These are phyloP conservation scores for Metarhizium rileyi DNA, from an alignment of 2,329 filamentous ascomycete species.

Conservation along the genomic window DNA sequence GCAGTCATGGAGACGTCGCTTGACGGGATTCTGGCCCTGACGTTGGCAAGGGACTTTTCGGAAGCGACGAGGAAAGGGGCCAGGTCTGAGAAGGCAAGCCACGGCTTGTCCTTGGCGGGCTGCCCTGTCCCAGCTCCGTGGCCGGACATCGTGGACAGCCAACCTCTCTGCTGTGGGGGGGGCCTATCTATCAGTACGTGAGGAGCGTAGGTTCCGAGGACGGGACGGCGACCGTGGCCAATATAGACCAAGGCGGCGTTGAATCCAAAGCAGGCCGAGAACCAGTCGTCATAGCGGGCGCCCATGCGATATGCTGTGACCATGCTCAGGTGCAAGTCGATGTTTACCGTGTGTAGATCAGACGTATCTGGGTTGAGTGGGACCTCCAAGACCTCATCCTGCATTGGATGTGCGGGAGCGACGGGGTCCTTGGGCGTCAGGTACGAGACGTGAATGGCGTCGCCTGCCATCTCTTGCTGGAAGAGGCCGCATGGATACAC, in stretches of 20 bases:
- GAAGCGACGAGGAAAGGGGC: conserved; percentile 68
- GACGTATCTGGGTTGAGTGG: conserved; percentile 44
- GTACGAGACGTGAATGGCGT: conserved; percentile 34
- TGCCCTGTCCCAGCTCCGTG: conserved; percentile 17
- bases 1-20: conserved; percentile 52
- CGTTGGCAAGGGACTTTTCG: conserved; percentile 56
- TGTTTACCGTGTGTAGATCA: conserved; percentile 34
- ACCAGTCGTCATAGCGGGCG: conserved; percentile 50
- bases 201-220: conserved; percentile 48
- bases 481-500: conserved; percentile 56
- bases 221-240: conserved; percentile 46
- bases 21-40: conserved; percentile 46
- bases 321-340: conserved; percentile 51
- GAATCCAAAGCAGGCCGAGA: conserved; percentile 56
- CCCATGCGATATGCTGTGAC: conserved; percentile 56
- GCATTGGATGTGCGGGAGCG: conserved; percentile 26
- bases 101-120: conserved; percentile 27
- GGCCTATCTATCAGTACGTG: conserved; percentile 11
- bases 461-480: conserved; percentile 40
- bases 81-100: conserved; percentile 63
- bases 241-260: conserved; percentile 53
- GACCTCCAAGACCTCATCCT: conserved; percentile 36
- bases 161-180: conserved; percentile 19
- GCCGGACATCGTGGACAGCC: conserved; percentile 24
- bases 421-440: conserved; percentile 27